A percentile compares a stretch with the other conserved stretches of the same genome.
Evolutionary conservation across 192 early-diverging fungal species (phyloP).

Genomic region (Coemansia sp.): DNA sequence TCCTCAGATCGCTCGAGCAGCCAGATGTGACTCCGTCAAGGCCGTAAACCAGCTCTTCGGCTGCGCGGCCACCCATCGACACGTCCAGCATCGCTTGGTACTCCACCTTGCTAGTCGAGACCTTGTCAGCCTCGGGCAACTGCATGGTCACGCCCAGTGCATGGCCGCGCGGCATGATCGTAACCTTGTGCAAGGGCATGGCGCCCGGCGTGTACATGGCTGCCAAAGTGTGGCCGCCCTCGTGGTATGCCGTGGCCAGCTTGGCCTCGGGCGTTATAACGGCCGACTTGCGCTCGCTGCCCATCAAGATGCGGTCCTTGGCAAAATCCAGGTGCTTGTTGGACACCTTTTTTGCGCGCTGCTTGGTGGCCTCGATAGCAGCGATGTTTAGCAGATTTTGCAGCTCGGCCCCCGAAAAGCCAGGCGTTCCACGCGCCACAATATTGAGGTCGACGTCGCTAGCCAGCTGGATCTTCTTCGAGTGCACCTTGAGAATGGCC

Average conservation of each 20-base stretch:
- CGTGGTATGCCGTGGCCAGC: slow-evolving; percentile 93
- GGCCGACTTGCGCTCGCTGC: slow-evolving; percentile 88
- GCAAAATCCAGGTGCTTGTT: slow-evolving; percentile 92
- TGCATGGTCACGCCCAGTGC: slow-evolving; percentile 80
- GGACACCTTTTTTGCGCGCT: slow-evolving; percentile 65
- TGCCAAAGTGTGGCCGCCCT: slow-evolving; percentile 95
- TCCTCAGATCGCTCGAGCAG: slow-evolving; percentile 84
- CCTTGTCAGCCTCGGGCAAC: slow-evolving; percentile 88
- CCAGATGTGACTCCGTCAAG: slow-evolving; percentile 91
- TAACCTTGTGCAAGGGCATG: slow-evolving; percentile 96
- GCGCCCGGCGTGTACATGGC: slow-evolving; percentile 94
- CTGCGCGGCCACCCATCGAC: slow-evolving; percentile 97
- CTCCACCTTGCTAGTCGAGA: slow-evolving; percentile 75
- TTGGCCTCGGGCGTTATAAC: slow-evolving; percentile 88
- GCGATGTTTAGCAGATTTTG: slow-evolving; percentile 97
- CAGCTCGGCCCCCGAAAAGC: slow-evolving; percentile 99
- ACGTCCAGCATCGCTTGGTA: slow-evolving; percentile 89
- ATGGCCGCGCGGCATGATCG: slow-evolving; percentile 93
- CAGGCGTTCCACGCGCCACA: slow-evolving; percentile 94
- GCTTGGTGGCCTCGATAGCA: slow-evolving; percentile 90
- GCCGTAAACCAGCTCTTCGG: slow-evolving; percentile 97
- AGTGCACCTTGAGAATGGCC: slow-evolving; percentile 89
- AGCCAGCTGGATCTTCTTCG: slow-evolving; percentile 72
- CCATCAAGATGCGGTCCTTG: slow-evolving; percentile 99
- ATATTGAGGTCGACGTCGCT: slow-evolving; percentile 73